Percentiles rank a stretch among this genome's conserved stretches.
Conservation (phyloP, 768 basidiomycete species). For the Cytidiella melzeri region DNA sequence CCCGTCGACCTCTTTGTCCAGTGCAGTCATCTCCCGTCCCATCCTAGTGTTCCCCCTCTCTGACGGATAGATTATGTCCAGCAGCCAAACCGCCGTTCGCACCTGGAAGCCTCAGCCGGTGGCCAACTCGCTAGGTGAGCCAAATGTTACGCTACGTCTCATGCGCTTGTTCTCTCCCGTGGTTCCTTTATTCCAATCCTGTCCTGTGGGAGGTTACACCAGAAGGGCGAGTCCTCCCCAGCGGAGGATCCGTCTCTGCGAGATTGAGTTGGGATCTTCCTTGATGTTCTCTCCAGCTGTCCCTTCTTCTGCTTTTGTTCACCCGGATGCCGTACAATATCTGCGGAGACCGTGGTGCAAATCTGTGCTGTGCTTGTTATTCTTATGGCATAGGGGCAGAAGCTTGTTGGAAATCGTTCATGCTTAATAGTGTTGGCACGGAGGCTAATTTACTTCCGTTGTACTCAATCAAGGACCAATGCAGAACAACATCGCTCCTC, state of each 20-base stretch:
- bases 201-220: constrained; percentile 3
- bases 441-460: constrained; percentile 15
- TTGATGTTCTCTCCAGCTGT: neutral
- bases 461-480: constrained; percentile 20
- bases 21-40: constrained; percentile 16
- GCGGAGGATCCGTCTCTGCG: constrained; percentile 8
- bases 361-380: neutral
- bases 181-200: constrained; percentile 8
- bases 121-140: constrained; percentile 43
- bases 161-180: constrained; percentile 7
- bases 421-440: constrained; percentile 4
- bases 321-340: neutral
- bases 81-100: constrained; percentile 49
- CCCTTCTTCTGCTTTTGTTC: constrained; percentile 1
- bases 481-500: constrained; percentile 31
- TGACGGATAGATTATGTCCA: constrained; percentile 45
- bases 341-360: neutral
- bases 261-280: constrained; percentile 13
- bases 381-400: constrained; percentile 3
- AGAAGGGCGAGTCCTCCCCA: constrained; percentile 5
- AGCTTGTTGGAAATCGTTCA: constrained; percentile 4
- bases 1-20: constrained; percentile 12
- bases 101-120: constrained; percentile 46
- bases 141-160: constrained; percentile 14
- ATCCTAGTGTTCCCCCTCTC: constrained; percentile 15